Percentiles rank a stretch among this genome's conserved stretches.
Conservation (phyloP, 305 asterid species). For the Rubia tinctorum region DNA sequence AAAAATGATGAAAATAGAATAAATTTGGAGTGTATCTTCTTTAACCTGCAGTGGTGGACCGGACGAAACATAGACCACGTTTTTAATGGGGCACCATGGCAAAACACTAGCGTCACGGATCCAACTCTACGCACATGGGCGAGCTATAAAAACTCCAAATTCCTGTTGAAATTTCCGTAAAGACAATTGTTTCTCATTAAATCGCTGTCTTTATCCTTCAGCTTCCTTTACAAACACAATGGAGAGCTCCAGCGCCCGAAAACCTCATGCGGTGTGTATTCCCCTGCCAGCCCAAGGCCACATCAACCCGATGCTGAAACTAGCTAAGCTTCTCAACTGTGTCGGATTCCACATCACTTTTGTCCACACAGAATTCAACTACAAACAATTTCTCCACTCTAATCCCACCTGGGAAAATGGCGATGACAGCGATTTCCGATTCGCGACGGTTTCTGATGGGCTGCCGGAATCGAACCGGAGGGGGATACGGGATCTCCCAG, state of each 20-base stretch:
- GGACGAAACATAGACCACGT: too few species aligned
- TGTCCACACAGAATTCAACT: conserved; percentile 28
- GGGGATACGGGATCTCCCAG: conserved; percentile 24
- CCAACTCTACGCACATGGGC: too few species aligned
- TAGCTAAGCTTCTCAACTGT: conserved; percentile 27
- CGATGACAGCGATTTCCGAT: conserved; percentile 11
- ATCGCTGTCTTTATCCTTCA: too few species aligned
- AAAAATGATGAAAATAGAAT: too few species aligned
- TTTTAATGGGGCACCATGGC: too few species aligned
- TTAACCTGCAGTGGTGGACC: too few species aligned
- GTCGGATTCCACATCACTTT: conserved; percentile 24
- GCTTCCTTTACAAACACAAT: background rate
- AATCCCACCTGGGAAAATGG: background rate
- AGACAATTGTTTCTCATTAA: too few species aligned
- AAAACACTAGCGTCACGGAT: too few species aligned
- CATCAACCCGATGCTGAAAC: conserved; percentile 28
- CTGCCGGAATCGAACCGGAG: conserved; percentile 16
- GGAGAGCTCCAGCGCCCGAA: background rate
- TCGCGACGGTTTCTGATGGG: conserved; percentile 24
- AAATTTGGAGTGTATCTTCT: too few species aligned
- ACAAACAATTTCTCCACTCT: background rate
- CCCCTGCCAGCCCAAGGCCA: conserved; percentile 37
- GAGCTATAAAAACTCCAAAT: too few species aligned
- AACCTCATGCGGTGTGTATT: conserved; percentile 27
- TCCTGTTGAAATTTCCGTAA: too few species aligned